Conservation (phyloP, 164 flowering plant species). For the Vitis rupestris region DNA sequence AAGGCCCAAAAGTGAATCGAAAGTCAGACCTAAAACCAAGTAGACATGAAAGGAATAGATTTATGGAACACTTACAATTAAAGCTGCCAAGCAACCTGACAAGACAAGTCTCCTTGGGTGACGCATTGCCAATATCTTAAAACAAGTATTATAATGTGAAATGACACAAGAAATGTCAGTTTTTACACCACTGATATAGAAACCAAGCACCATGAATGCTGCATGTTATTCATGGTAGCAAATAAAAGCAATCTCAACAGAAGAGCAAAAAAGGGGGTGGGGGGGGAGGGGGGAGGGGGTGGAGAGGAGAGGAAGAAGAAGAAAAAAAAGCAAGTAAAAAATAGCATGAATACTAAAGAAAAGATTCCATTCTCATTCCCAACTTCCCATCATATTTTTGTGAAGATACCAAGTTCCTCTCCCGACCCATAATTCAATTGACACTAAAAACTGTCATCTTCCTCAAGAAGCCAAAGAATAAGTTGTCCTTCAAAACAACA, state of each 20-base stretch:
- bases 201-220: not conserved
- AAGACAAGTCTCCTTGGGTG: constrained; percentile 91
- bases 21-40: constrained; percentile 3
- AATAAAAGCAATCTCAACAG: not conserved
- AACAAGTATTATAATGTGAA: constrained; percentile 25
- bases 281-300: too few species aligned
- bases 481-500: not conserved
- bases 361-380: not conserved
- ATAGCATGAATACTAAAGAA: not conserved
- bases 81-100: constrained; percentile 80
- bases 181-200: not conserved
- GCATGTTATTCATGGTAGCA: not conserved
- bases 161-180: not conserved
- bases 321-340: not conserved
- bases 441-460: not conserved
- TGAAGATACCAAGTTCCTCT: not conserved
- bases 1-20: not conserved
- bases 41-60: not conserved
- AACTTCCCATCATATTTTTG: not conserved
- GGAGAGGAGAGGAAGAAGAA: not conserved
- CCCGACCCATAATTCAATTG: not conserved
- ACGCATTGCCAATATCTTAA: constrained; percentile 97
- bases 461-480: not conserved
- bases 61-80: constrained; percentile 59
- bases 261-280: not conserved